phyloP scores from a whole-genome alignment of 2,329 filamentous ascomycete species.

The Cordyceps cateniannulata region DNA sequence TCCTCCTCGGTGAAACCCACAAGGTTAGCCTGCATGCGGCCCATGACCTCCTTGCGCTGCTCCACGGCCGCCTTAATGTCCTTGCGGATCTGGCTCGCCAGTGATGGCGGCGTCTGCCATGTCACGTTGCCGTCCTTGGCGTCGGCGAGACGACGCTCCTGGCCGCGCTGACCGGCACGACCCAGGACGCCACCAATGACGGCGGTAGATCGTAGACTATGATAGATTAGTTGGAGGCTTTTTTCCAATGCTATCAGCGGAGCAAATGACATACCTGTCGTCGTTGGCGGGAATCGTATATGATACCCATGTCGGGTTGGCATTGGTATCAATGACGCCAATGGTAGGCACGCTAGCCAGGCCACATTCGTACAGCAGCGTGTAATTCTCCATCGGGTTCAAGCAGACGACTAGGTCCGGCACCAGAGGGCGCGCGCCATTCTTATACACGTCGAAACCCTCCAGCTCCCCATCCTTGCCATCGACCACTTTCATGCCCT shows the following conservation, averaged over 20 bases:
- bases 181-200: constrained; percentile 83
- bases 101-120: constrained; percentile 47
- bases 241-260: background rate
- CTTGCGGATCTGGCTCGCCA: constrained; percentile 32
- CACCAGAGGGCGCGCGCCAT: constrained; percentile 58
- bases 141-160: constrained; percentile 56
- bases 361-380: constrained; percentile 85
- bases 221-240: constrained; percentile 19
- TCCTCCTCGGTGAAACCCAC: constrained; percentile 33
- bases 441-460: constrained; percentile 61
- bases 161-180: constrained; percentile 73
- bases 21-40: constrained; percentile 28
- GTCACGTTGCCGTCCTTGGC: constrained; percentile 57
- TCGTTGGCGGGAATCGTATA: constrained; percentile 97
- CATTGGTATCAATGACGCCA: constrained; percentile 89
- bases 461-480: constrained; percentile 55
- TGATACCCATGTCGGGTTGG: constrained; percentile 87
- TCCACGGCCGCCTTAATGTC: constrained; percentile 24
- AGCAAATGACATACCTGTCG: constrained; percentile 58
- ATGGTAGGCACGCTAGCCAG: constrained; percentile 87
- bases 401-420: constrained; percentile 90
- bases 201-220: constrained; percentile 70
- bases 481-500: constrained; percentile 69
- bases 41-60: constrained; percentile 31
- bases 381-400: constrained; percentile 89